Evolutionary conservation across 2,329 filamentous ascomycete species (phyloP).

Genomic region (Trichoderma oligosporum): DNA sequence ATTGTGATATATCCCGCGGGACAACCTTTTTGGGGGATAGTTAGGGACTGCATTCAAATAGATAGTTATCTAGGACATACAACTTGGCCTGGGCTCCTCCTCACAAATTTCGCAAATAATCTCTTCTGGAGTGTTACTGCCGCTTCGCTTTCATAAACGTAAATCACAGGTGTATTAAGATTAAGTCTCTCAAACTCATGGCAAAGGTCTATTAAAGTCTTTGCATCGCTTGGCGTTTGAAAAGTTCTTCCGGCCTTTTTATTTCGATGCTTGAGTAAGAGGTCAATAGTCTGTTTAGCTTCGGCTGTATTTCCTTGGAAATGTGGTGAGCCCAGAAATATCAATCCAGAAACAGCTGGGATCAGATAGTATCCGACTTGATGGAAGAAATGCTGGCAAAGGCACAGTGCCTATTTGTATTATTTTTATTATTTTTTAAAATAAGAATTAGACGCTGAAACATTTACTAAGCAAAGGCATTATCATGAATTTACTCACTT

Average conservation of each 20-base stretch:
- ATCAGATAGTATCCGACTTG: not conserved
- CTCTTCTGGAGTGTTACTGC: not conserved
- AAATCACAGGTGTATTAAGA: not conserved
- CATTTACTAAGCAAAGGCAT: not conserved
- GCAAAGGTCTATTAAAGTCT: not conserved
- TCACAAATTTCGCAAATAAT: not conserved
- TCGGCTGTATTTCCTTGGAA: not conserved
- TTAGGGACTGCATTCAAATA: not conserved
- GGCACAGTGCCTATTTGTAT: not conserved
- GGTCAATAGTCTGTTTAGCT: not conserved
- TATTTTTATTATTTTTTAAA: not conserved
- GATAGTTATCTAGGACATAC: not conserved
- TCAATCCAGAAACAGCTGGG: not conserved
- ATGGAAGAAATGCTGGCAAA: not conserved
- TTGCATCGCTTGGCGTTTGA: not conserved
- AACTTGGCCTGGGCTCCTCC: not conserved
- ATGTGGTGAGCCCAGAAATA: not conserved
- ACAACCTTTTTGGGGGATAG: not conserved
- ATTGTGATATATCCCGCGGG: not conserved
- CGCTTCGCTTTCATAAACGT: not conserved
- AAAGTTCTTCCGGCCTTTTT: not conserved
- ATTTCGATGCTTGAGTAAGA: not conserved
- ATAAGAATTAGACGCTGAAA: too few relatives aligned
- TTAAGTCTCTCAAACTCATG: not conserved
- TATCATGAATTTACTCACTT: not conserved